Percentiles rank a stretch among this genome's conserved stretches.
These are phyloP conservation scores for Rhodotorula kratochvilovae DNA, from an alignment of 768 basidiomycete species.

Conservation along the genomic window DNA sequence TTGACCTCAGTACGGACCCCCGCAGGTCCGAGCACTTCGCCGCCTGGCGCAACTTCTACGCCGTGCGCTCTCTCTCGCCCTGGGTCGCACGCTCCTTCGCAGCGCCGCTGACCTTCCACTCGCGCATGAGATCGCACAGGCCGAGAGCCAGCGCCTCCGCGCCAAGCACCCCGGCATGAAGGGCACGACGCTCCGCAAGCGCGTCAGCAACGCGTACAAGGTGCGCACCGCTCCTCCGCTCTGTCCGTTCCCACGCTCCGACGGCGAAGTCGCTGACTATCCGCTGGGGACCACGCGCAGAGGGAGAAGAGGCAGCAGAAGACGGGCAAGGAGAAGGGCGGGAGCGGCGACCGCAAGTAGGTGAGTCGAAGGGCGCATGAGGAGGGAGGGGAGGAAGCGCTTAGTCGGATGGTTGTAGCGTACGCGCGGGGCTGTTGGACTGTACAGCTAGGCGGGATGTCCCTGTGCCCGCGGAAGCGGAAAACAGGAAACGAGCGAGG, in stretches of 20 bases:
- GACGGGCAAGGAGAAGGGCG: neutral
- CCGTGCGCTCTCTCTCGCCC: neutral
- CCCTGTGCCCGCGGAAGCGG: too few species aligned
- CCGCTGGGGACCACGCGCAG: too few species aligned
- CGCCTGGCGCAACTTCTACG: neutral
- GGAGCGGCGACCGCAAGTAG: too few species aligned
- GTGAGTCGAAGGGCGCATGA: too few species aligned
- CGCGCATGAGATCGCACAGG: neutral
- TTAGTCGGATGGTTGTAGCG: too few species aligned
- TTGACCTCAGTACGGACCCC: neutral
- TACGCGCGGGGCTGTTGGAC: too few species aligned
- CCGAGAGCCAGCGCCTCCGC: neutral
- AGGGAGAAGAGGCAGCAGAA: neutral
- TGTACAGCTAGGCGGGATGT: too few species aligned
- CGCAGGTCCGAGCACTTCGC: neutral
- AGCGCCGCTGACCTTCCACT: too few species aligned
- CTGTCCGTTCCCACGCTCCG: neutral
- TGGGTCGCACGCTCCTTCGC: too few species aligned
- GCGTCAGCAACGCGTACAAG: neutral
- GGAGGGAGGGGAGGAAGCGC: neutral
- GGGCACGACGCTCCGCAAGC: neutral
- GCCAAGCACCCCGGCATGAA: neutral
- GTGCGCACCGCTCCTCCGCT: neutral
- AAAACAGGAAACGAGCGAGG: too few species aligned
- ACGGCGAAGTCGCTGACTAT: too few species aligned